phyloP scores from a whole-genome alignment of 1,139 yeast genomes.

The Kluyveromyces sp. region DNA sequence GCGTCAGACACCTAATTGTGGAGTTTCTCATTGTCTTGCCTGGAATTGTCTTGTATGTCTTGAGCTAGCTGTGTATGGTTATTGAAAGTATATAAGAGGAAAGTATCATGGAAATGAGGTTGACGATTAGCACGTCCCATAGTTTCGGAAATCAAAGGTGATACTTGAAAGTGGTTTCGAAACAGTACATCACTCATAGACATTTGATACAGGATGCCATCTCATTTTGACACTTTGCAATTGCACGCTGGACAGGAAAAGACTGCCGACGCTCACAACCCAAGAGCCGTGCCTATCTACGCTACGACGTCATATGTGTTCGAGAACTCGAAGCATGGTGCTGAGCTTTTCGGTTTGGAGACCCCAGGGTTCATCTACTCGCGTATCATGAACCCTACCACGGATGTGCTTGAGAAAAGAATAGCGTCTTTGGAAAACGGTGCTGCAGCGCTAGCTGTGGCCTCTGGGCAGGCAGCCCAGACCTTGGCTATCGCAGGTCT shows the following conservation, averaged over 20 bases:
- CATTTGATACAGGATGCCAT: conserved; percentile 37
- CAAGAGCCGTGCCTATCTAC: conserved; percentile 91
- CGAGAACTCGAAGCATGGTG: conserved; percentile 84
- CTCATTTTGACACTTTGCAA: conserved; percentile 84
- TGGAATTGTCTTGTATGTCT: not conserved
- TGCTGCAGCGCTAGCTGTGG: conserved; percentile 79
- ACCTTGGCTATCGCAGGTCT: conserved; percentile 74
- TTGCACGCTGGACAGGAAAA: conserved; percentile 87
- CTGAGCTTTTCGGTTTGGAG: conserved; percentile 78
- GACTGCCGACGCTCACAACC: conserved; percentile 47
- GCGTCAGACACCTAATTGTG: not conserved
- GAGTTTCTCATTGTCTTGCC: no score
- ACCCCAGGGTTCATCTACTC: conserved; percentile 82
- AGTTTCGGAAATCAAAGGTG: not conserved
- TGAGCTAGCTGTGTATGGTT: not conserved
- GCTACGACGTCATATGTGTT: conserved; percentile 83
- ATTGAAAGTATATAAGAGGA: not conserved
- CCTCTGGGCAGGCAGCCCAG: conserved; percentile 97
- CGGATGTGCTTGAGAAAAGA: conserved; percentile 82
- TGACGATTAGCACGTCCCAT: no score
- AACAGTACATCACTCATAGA: not conserved
- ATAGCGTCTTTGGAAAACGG: conserved; percentile 92
- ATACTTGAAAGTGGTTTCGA: not conserved
- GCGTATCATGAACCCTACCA: conserved; percentile 89
- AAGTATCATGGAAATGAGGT: not conserved